Evolutionary conservation across 2,329 filamentous ascomycete species (phyloP).

Genomic region (Aspergillus brasiliensis): DNA sequence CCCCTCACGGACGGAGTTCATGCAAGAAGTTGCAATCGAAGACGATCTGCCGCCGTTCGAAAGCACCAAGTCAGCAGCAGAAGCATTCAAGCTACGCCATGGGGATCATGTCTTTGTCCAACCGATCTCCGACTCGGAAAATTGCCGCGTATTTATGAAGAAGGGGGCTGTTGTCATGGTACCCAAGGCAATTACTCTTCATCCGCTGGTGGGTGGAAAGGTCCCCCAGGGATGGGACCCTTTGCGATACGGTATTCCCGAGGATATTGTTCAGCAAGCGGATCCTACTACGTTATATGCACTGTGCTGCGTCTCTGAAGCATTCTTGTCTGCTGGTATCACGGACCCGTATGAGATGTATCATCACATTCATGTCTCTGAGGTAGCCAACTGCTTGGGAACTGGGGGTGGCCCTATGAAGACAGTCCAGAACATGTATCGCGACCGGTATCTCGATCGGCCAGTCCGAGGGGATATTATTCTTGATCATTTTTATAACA

Average conservation of each 20-base stretch:
- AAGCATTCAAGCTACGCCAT: conserved; percentile 39
- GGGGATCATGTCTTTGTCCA: conserved; percentile 17
- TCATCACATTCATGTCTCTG: conserved; percentile 95
- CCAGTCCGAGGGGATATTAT: conserved; percentile 68
- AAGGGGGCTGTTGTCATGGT: conserved; percentile 80
- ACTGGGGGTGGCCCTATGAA: conserved; percentile 92
- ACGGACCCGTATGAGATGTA: conserved; percentile 99
- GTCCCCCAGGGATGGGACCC: conserved; percentile 88
- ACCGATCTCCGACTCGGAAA: conserved; percentile 83
- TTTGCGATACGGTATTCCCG: conserved; percentile 88
- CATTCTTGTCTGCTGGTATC: conserved; percentile 84
- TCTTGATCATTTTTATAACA: conserved; percentile 99
- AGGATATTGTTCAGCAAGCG: conserved; percentile 73
- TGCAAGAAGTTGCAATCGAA: conserved; percentile 94
- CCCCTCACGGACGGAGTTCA: conserved; percentile 69
- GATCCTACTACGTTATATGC: conserved; percentile 23
- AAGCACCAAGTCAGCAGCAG: conserved; percentile 16
- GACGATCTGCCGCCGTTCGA: conserved; percentile 23
- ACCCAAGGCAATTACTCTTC: conserved; percentile 20
- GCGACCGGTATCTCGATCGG: conserved; percentile 83
- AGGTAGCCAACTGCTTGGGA: conserved; percentile 94
- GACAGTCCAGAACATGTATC: conserved; percentile 93
- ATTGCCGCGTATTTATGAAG: conserved; percentile 69
- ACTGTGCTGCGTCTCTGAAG: conserved; percentile 51
- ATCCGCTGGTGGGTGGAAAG: conserved; percentile 19